Percentiles rank a stretch among this genome's conserved stretches.
These are phyloP conservation scores for Phytophthora agathidicida DNA, from an alignment of 352 stramenopile species.

Conservation along the genomic window DNA sequence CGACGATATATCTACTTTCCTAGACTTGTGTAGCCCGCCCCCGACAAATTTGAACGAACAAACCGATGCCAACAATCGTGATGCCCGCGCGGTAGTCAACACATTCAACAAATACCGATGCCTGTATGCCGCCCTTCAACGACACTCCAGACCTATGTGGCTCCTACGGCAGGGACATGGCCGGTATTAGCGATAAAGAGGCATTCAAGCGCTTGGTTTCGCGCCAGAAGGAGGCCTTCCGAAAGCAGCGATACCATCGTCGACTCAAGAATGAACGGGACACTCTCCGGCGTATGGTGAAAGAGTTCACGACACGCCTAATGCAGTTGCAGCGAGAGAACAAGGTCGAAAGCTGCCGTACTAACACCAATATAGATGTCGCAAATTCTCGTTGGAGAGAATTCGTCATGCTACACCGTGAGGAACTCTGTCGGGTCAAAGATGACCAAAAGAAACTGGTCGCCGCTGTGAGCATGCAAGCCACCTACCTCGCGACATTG, in stretches of 20 bases:
- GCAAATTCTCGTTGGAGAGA: constrained; percentile 1
- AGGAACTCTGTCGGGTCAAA: background rate
- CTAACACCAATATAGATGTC: background rate
- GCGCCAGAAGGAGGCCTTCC: background rate
- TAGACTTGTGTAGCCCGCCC: too few relatives aligned
- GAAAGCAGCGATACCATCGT: constrained; percentile 4
- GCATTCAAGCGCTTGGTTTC: background rate
- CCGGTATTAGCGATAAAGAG: too few relatives aligned
- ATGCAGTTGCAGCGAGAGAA: background rate
- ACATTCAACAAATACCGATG: too few relatives aligned
- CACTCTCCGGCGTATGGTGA: background rate
- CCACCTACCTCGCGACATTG: background rate
- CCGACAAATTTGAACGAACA: background rate
- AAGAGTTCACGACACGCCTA: background rate
- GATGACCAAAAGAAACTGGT: background rate
- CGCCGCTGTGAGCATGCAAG: constrained; percentile 3
- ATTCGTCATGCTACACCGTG: background rate
- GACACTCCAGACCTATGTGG: too few relatives aligned
- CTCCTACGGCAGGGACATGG: too few relatives aligned
- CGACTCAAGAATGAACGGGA: constrained; percentile 11
- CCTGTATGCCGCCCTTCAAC: too few relatives aligned
- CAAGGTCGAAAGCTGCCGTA: background rate
- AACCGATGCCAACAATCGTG: too few relatives aligned
- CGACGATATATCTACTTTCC: constrained; percentile 3
- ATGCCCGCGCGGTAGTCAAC: too few relatives aligned